These are phyloP conservation scores for Fusarium brevicatenulatum DNA, from an alignment of 2,329 filamentous ascomycete genomes.

Conservation along the genomic window DNA sequence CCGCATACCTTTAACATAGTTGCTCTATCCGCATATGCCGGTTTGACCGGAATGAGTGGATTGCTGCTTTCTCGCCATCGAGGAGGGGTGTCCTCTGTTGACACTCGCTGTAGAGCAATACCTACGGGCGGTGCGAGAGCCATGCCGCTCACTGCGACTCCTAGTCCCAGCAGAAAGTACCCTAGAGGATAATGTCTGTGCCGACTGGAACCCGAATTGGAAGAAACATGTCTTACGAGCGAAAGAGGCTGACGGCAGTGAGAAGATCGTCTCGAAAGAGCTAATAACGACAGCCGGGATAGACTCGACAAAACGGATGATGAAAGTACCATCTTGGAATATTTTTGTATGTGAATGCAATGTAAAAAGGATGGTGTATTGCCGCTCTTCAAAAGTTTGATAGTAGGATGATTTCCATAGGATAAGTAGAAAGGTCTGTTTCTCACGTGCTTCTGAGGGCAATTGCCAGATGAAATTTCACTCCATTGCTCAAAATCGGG, in stretches of 20 bases:
- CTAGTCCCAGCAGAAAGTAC: neutral
- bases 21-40: neutral
- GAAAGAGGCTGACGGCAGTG: fast-evolving
- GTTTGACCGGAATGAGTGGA: neutral
- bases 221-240: neutral
- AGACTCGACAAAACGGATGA: neutral
- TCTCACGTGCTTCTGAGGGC: neutral
- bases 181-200: neutral
- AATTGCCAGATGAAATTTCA: neutral
- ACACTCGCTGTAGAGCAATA: neutral
- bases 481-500: neutral
- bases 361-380: too few species aligned
- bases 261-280: neutral
- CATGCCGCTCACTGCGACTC: neutral
- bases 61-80: neutral
- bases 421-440: neutral
- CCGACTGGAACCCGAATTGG: neutral
- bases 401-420: neutral
- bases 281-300: too few species aligned
- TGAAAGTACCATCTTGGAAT: neutral
- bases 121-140: neutral
- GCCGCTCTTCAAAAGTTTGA: neutral
- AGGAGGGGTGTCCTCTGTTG: neutral
- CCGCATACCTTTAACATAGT: neutral
- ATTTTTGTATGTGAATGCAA: too few species aligned